A percentile compares a stretch with the other conserved stretches of the same genome.
Evolutionary conservation across 2,329 filamentous ascomycete species (phyloP).

Genomic region (Dothidotthia symphoricarpi): DNA sequence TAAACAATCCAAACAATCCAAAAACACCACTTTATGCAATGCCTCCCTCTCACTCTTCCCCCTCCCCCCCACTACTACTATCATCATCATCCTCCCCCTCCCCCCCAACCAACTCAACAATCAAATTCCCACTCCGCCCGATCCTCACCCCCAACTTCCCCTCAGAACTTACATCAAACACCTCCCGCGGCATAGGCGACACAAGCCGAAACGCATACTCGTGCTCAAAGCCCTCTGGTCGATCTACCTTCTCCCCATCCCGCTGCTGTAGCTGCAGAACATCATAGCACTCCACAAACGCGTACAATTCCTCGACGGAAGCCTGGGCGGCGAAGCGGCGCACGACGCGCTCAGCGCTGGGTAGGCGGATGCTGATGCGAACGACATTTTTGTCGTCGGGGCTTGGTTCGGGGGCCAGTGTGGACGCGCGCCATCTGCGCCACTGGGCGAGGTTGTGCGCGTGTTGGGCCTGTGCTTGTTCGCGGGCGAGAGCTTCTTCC

Average conservation of each 20-base stretch:
- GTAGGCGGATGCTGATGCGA: slow-evolving; percentile 63
- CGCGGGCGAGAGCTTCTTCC: slow-evolving; percentile 63
- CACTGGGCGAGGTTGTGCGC: slow-evolving; percentile 64
- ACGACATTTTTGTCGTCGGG: slow-evolving; percentile 66
- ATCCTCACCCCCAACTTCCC: slow-evolving; percentile 70
- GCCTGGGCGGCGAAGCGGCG: slow-evolving; percentile 70
- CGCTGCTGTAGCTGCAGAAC: slow-evolving; percentile 51
- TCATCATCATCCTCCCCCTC: slow-evolving; percentile 54
- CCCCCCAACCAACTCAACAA: slow-evolving; percentile 71
- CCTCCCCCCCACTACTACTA: slow-evolving; percentile 3
- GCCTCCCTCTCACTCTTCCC: background rate
- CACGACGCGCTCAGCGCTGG: slow-evolving; percentile 70
- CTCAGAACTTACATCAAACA: slow-evolving; percentile 68
- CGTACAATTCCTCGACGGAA: slow-evolving; percentile 84
- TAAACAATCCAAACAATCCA: no score
- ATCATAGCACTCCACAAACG: slow-evolving; percentile 90
- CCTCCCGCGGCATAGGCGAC: slow-evolving; percentile 77
- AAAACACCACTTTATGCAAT: no score
- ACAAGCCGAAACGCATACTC: slow-evolving; percentile 83
- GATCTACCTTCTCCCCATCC: slow-evolving; percentile 26
- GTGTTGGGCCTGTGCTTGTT: slow-evolving; percentile 59
- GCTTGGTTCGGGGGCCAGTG: slow-evolving; percentile 66
- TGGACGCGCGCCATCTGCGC: slow-evolving; percentile 73
- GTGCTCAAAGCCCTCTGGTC: slow-evolving; percentile 72
- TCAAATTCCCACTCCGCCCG: slow-evolving; percentile 79